Evolutionary conservation across 805 yeast species (phyloP).

Genomic region (Hanseniaspora singularis): DNA sequence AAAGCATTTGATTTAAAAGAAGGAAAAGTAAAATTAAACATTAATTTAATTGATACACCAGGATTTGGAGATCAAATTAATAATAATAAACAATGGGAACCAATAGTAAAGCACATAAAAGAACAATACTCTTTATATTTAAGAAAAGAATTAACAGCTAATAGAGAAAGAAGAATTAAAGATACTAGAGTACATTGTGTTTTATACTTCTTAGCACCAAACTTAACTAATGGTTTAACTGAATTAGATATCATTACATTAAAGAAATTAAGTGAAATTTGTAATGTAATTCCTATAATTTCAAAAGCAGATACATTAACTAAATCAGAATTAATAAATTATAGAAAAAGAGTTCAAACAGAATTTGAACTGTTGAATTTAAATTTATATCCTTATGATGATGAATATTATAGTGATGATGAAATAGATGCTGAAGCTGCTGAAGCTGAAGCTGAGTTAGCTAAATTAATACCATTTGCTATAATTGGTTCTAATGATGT

Average conservation of each 20-base stretch:
- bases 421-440: constrained; percentile 59
- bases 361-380: constrained; percentile 65
- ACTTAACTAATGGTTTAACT: constrained; percentile 65
- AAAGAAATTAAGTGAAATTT: constrained; percentile 73
- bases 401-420: constrained; percentile 27
- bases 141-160: constrained; percentile 89
- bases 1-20: constrained; percentile 62
- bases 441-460: constrained; percentile 62
- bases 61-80: constrained; percentile 96
- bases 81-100: constrained; percentile 95
- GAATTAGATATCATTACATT: constrained; percentile 73
- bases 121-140: constrained; percentile 87
- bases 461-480: constrained; percentile 81
- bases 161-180: constrained; percentile 66
- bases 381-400: constrained; percentile 74
- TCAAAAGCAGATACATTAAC: constrained; percentile 90
- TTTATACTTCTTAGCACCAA: constrained; percentile 81
- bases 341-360: constrained; percentile 63
- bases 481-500: constrained; percentile 57
- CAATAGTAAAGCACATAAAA: constrained; percentile 82
- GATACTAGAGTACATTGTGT: constrained; percentile 93
- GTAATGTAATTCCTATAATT: constrained; percentile 89
- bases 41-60: constrained; percentile 91
- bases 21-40: constrained; percentile 72
- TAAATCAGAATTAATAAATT: constrained; percentile 64